These are phyloP conservation scores for Irpex sp. DNA, from an alignment of 1,284 basidiomycete genomes.

Conservation along the genomic window DNA sequence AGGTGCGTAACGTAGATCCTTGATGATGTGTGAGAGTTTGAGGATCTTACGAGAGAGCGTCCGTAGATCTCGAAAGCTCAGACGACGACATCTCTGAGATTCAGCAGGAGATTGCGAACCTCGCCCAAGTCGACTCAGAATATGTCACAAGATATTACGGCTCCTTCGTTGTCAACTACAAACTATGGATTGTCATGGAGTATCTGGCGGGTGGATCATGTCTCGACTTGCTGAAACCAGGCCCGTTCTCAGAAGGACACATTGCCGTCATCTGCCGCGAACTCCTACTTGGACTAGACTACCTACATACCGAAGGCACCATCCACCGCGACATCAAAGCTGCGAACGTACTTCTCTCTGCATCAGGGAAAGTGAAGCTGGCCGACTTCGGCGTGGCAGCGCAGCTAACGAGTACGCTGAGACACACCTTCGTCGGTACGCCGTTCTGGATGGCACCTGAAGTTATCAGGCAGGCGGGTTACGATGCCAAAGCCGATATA, in stretches of 20 bases:
- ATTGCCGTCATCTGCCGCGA: slow-evolving; percentile 95
- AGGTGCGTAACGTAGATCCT: slow-evolving; percentile 45
- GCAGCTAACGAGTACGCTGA: slow-evolving; percentile 82
- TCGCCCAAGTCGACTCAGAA: slow-evolving; percentile 94
- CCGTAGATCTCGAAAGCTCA: slow-evolving; percentile 77
- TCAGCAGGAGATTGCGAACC: slow-evolving; percentile 94
- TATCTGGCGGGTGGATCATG: slow-evolving; percentile 98
- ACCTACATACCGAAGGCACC: slow-evolving; percentile 92
- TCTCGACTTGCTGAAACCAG: slow-evolving; percentile 91
- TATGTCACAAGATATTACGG: slow-evolving; percentile 97
- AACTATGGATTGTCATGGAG: slow-evolving; percentile 99
- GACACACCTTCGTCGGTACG: slow-evolving; percentile 94
- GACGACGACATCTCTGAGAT: slow-evolving; percentile 97
- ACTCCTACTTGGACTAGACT: slow-evolving; percentile 90
- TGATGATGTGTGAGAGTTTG: slow-evolving; percentile 3
- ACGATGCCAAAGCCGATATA: slow-evolving; percentile 94
- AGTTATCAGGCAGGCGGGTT: slow-evolving; percentile 95
- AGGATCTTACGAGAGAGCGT: slow-evolving; percentile 2
- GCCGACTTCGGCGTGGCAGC: slow-evolving; percentile 97
- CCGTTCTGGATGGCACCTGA: slow-evolving; percentile 99
- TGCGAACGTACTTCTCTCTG: slow-evolving; percentile 91
- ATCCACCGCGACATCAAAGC: slow-evolving; percentile 99
- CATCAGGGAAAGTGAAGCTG: slow-evolving; percentile 90
- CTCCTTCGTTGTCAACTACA: slow-evolving; percentile 95
- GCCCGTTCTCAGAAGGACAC: slow-evolving; percentile 86